Evolutionary conservation across 495 filamentous ascomycete species (phyloP), one percentile per base, ranked within the genome.

Genomic region (Aspergillus ostianus): DNA sequence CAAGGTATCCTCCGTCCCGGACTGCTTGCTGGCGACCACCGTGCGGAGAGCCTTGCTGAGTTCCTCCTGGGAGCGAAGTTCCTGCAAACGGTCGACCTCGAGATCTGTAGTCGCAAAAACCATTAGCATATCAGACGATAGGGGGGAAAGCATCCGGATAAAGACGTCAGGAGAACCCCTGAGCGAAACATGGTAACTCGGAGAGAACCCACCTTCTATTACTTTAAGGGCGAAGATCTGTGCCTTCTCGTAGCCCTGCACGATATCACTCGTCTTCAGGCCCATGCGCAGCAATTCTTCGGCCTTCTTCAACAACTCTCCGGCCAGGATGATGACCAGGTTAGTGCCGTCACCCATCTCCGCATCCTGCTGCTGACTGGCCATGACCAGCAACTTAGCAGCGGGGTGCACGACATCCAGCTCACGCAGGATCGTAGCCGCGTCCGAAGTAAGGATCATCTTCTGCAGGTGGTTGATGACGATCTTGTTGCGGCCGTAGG

Each of bases 391-490:
- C 53, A 99, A 80, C 77, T 99, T 99, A 12, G 95, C 95, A 46
- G 95, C 95, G 58, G 95, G 95, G 77, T 99, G 95, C 30, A 99
- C 93, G 49, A 99, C 95, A 70, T 99, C 95, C 71, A 99, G 84
- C 74, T 99, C 95, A 67, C 92, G 89, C 56, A 99, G 82, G 63
- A 99, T 99, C 26, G 94, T 97, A 62, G 95, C 95, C 45, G 95
- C 95, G 72, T 99, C 95, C 49, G 92, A 97, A 59, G 95, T 99
- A 59, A 99, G 83, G 62, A 97, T 93, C 94, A 98, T 97, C 83
- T 99, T 99, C 78, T 97, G 92, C 59, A 99, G 83, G 80, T 99
- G 95, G 79, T 98, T 99, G 82, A 99, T 97, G 80, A 99, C 91
- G 74, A 99, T 97, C 82, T 99, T 99, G 82, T 98, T 99, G 75